phyloP scores from a whole-genome alignment of 2,329 filamentous ascomycete species.

The Zymoseptoria brevis region DNA sequence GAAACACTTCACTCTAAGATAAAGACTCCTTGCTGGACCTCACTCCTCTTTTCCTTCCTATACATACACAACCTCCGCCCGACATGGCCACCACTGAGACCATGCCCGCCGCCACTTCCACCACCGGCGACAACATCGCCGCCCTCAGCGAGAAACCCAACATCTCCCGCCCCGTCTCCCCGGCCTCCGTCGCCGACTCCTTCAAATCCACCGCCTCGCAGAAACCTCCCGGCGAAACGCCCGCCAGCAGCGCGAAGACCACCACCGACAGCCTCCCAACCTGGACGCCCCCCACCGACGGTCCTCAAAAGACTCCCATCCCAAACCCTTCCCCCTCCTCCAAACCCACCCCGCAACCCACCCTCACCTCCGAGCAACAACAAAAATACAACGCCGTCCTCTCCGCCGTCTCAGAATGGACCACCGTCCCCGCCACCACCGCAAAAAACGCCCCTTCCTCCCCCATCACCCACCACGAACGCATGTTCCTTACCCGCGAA shows the following conservation, averaged over 20 bases:
- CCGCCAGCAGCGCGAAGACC: constrained; percentile 17
- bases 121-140: background rate
- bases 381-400: constrained; percentile 75
- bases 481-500: constrained; percentile 83
- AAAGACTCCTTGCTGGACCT: background rate
- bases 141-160: background rate
- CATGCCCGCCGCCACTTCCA: background rate
- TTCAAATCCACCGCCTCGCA: constrained; percentile 22
- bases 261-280: constrained; percentile 17
- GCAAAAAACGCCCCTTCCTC: constrained; percentile 50
- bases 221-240: constrained; percentile 14
- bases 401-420: constrained; percentile 61
- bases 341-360: constrained; percentile 47
- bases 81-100: background rate
- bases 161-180: constrained; percentile 19
- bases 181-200: constrained; percentile 18
- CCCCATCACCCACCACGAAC: constrained; percentile 69
- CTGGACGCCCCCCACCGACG: constrained; percentile 22
- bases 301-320: constrained; percentile 28
- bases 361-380: constrained; percentile 68
- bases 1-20: background rate
- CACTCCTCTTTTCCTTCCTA: background rate
- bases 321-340: constrained; percentile 38
- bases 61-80: background rate
- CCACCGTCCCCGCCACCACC: constrained; percentile 56